Evolutionary conservation across 2,329 filamentous ascomycete species (phyloP).

Genomic region (Paraphoma chrysanthemicola): DNA sequence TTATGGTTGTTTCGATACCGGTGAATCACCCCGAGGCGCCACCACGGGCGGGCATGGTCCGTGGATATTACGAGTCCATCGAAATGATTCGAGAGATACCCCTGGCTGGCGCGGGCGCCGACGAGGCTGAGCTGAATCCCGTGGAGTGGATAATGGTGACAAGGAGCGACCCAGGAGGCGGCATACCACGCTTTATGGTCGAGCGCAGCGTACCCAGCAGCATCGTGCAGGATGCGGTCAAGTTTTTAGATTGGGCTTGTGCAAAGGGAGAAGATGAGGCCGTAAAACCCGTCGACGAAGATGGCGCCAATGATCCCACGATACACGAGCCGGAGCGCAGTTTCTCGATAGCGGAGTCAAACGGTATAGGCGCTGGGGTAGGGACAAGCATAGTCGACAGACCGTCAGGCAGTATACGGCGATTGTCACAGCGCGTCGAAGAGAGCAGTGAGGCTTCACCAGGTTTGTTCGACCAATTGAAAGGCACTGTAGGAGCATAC

Average conservation of each 20-base stretch:
- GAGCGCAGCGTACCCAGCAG: constrained; percentile 84
- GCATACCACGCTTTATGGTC: constrained; percentile 88
- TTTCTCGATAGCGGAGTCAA: constrained; percentile 39
- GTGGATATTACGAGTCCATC: constrained; percentile 88
- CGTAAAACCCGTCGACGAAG: constrained; percentile 33
- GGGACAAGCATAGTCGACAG: constrained; percentile 47
- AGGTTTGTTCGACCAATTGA: constrained; percentile 21
- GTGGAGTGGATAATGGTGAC: constrained; percentile 96
- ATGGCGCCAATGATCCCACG: constrained; percentile 11
- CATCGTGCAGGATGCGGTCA: constrained; percentile 78
- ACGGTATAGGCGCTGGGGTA: constrained; percentile 46
- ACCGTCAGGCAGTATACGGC: constrained; percentile 24
- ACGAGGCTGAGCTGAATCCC: constrained; percentile 64
- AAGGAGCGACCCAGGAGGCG: constrained; percentile 85
- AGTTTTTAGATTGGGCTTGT: constrained; percentile 81
- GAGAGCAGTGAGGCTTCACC: constrained; percentile 8
- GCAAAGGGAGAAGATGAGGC: constrained; percentile 51
- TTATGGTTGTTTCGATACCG: constrained; percentile 87
- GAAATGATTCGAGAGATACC: constrained; percentile 89
- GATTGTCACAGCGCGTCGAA: constrained; percentile 24
- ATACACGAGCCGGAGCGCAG: constrained; percentile 22
- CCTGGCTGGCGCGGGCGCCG: constrained; percentile 45
- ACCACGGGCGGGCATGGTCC: constrained; percentile 74
- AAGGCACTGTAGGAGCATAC: constrained; percentile 18
- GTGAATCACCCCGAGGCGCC: constrained; percentile 78